Conservation (phyloP, 768 basidiomycete genomes). For the Neoboletus magnificus region DNA sequence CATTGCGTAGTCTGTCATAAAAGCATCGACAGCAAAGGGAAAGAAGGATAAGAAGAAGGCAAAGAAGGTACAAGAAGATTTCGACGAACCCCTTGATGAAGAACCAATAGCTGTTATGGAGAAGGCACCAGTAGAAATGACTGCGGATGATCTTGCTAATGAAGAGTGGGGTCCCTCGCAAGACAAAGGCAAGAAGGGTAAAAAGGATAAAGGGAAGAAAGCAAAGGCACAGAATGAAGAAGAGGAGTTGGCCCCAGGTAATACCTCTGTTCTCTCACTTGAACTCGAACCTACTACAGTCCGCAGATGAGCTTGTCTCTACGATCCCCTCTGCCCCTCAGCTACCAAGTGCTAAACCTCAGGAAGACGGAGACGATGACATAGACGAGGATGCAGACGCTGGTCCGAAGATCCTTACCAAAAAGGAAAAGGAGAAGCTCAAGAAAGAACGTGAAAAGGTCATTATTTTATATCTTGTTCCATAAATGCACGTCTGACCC, state of each 20-base stretch:
- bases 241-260: slow-evolving; percentile 12
- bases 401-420: slow-evolving; percentile 71
- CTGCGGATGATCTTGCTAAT: slow-evolving; percentile 71
- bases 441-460: slow-evolving; percentile 99
- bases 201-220: slow-evolving; percentile 22
- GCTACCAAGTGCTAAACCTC: slow-evolving; percentile 28
- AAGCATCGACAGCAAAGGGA: slow-evolving; percentile 47
- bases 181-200: slow-evolving; percentile 22
- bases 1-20: slow-evolving; percentile 54
- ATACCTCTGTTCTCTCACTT: neutral
- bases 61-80: slow-evolving; percentile 36
- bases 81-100: slow-evolving; percentile 30
- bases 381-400: slow-evolving; percentile 50
- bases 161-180: slow-evolving; percentile 62
- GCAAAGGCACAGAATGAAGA: slow-evolving; percentile 19
- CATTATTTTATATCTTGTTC: slow-evolving; percentile 2
- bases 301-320: slow-evolving; percentile 23
- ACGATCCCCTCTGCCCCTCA: slow-evolving; percentile 28
- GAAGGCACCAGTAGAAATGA: slow-evolving; percentile 48
- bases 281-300: neutral
- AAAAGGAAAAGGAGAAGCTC: slow-evolving; percentile 95
- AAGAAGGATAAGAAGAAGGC: slow-evolving; percentile 57
- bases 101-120: slow-evolving; percentile 23
- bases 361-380: slow-evolving; percentile 37
- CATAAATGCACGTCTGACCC: slow-evolving; percentile 9